Percentiles rank a stretch among this genome's conserved stretches.
Conservation (phyloP, 805 yeast species). For the Saturnispora galanensis region DNA sequence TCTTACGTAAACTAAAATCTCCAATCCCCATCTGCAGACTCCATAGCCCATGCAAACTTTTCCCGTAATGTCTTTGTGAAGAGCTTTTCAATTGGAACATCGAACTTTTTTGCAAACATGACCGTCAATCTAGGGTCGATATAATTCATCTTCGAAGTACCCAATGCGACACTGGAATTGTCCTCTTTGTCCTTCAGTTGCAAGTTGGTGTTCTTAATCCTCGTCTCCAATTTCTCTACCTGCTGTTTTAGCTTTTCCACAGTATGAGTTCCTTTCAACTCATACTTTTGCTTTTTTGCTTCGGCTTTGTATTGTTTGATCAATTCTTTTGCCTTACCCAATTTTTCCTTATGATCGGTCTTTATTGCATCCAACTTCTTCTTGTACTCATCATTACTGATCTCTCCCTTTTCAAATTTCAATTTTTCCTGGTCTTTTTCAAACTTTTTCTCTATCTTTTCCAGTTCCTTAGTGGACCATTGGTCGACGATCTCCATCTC, state of each 20-base stretch:
- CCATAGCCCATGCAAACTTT: conserved; percentile 93
- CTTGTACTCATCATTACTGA: conserved; percentile 47
- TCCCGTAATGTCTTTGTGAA: conserved; percentile 87
- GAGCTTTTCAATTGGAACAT: conserved; percentile 86
- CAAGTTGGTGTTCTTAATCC: conserved; percentile 58
- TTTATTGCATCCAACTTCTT: conserved; percentile 39
- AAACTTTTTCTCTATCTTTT: conserved; percentile 54
- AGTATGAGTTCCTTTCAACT: conserved; percentile 39
- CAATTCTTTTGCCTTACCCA: conserved; percentile 44
- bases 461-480: conserved; percentile 58
- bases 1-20: conserved; percentile 38
- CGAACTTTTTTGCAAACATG: conserved; percentile 73
- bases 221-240: conserved; percentile 58
- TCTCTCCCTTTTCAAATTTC: conserved; percentile 43
- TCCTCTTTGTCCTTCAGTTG: conserved; percentile 90
- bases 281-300: conserved; percentile 47
- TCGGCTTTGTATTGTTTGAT: conserved; percentile 47
- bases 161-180: conserved; percentile 84
- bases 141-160: conserved; percentile 90
- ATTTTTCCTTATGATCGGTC: conserved; percentile 43
- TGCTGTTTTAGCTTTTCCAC: conserved; percentile 67
- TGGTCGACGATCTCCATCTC: conserved; percentile 46
- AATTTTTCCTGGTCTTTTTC: conserved; percentile 70
- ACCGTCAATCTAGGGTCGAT: conserved; percentile 91
- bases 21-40: conserved; percentile 84